Evolutionary conservation across 441 rosid species (phyloP).

Genomic region (Gossypium lobatum): DNA sequence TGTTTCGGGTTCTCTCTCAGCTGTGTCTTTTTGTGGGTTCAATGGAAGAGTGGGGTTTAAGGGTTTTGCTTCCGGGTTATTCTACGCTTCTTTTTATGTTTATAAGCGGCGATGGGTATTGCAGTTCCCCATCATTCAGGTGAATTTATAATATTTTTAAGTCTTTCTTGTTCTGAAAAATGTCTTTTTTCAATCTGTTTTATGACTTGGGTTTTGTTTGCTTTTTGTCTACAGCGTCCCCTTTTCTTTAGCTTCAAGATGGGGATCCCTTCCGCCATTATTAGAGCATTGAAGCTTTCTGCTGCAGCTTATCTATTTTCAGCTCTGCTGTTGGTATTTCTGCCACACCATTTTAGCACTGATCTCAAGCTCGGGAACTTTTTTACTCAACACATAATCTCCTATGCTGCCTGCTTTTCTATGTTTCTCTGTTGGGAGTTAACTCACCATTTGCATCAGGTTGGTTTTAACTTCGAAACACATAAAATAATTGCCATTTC

Average conservation of each 20-base stretch:
- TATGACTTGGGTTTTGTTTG: conserved; percentile 12
- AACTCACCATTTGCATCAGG: conserved; percentile 77
- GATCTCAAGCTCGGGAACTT: conserved; percentile 35
- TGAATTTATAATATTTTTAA: conserved; percentile 12
- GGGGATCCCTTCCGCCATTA: conserved; percentile 59
- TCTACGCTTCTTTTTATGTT: conserved; percentile 45
- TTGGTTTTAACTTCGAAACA: conserved; percentile 20
- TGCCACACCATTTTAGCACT: conserved; percentile 32
- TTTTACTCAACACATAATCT: conserved; percentile 47
- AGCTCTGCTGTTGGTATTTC: conserved; percentile 32
- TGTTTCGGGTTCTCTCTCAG: conserved; percentile 50
- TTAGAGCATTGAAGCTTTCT: conserved; percentile 56
- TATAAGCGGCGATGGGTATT: conserved; percentile 61
- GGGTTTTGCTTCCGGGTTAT: conserved; percentile 58
- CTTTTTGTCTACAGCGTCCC: conserved; percentile 50
- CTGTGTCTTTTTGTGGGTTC: conserved; percentile 36
- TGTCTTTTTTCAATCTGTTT: neutral
- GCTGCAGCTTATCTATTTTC: conserved; percentile 40
- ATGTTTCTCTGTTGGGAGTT: conserved; percentile 80
- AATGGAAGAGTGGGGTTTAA: conserved; percentile 43
- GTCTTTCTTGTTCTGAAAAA: neutral
- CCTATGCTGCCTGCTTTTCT: conserved; percentile 48
- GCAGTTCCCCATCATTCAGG: conserved; percentile 88
- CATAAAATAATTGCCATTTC: neutral
- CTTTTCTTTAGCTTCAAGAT: conserved; percentile 78